phyloP scores from a whole-genome alignment of 1,139 yeast species.

The Sugiyamaella novakii region DNA sequence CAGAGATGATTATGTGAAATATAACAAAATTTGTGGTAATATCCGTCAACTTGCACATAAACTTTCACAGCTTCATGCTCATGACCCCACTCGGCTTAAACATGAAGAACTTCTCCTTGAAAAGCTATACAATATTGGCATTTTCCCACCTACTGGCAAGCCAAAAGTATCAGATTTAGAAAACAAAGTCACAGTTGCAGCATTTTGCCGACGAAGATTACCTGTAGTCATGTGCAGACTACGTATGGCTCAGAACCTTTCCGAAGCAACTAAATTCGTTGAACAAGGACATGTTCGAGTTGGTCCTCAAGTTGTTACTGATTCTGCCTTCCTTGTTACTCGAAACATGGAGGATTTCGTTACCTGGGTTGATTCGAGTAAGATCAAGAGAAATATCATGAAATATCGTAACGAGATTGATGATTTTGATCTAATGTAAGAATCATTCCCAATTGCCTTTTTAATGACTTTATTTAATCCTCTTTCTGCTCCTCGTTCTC shows the following conservation, averaged over 20 bases:
- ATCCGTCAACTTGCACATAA: conserved; percentile 84
- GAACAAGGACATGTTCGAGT: conserved; percentile 98
- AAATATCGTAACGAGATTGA: conserved; percentile 72
- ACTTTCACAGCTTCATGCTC: conserved; percentile 78
- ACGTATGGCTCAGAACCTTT: conserved; percentile 88
- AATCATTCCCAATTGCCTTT: conserved; percentile 9
- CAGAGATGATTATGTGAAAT: conserved; percentile 93
- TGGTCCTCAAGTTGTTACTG: conserved; percentile 94
- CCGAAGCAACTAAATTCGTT: conserved; percentile 86
- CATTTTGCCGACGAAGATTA: conserved; percentile 86
- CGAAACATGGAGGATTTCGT: conserved; percentile 89
- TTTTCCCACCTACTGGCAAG: conserved; percentile 64
- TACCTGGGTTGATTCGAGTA: conserved; percentile 95
- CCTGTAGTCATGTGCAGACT: conserved; percentile 95
- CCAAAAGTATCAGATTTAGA: conserved; percentile 93
- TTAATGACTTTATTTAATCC: conserved; percentile 23
- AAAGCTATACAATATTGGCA: conserved; percentile 85
- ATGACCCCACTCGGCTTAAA: conserved; percentile 80
- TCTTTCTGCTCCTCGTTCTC: conserved; percentile 63
- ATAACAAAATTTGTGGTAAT: conserved; percentile 89
- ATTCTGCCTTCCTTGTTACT: conserved; percentile 92
- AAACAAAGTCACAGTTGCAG: conserved; percentile 87
- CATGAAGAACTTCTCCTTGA: conserved; percentile 87
- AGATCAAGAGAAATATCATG: conserved; percentile 87
- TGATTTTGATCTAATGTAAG: conserved; percentile 45